phyloP scores from a whole-genome alignment of 495 filamentous ascomycete species.

The Massariosphaeria phaeospora region DNA sequence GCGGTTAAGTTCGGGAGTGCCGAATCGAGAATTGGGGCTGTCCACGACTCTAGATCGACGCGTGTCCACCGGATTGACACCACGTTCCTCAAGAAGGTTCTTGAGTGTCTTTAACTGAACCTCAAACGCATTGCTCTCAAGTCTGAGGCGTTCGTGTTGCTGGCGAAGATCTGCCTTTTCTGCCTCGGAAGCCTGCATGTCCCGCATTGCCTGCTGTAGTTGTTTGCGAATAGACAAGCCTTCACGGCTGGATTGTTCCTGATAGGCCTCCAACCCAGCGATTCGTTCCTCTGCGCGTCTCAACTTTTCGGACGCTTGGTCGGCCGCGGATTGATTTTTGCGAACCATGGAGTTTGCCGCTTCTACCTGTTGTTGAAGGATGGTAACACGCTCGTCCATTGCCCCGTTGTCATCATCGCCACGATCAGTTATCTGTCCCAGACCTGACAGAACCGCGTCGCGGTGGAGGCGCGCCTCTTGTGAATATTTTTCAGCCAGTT shows the following conservation, averaged over 20 bases:
- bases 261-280: conserved; percentile 90
- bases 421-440: conserved; percentile 61
- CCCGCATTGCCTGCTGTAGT: conserved; percentile 73
- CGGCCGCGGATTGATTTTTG: conserved; percentile 86
- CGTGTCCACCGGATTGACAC: conserved; percentile 57
- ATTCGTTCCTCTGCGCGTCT: conserved; percentile 92
- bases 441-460: conserved; percentile 72
- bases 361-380: conserved; percentile 74
- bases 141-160: conserved; percentile 72
- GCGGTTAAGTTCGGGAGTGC: conserved; percentile 74
- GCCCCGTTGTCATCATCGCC: conserved; percentile 50
- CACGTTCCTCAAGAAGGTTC: conserved; percentile 83
- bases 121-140: conserved; percentile 80
- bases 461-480: conserved; percentile 84
- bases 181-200: conserved; percentile 69
- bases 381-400: conserved; percentile 67
- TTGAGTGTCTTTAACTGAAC: conserved; percentile 92
- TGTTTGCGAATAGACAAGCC: conserved; percentile 82
- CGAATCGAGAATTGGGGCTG: conserved; percentile 63
- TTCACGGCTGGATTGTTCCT: conserved; percentile 93
- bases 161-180: conserved; percentile 73
- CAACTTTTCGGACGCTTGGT: conserved; percentile 79
- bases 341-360: conserved; percentile 72
- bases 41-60: conserved; percentile 56
- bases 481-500: conserved; percentile 81